These are phyloP conservation scores for Globisporangium spinosum DNA, from an alignment of 352 stramenopile species.

Conservation along the genomic window DNA sequence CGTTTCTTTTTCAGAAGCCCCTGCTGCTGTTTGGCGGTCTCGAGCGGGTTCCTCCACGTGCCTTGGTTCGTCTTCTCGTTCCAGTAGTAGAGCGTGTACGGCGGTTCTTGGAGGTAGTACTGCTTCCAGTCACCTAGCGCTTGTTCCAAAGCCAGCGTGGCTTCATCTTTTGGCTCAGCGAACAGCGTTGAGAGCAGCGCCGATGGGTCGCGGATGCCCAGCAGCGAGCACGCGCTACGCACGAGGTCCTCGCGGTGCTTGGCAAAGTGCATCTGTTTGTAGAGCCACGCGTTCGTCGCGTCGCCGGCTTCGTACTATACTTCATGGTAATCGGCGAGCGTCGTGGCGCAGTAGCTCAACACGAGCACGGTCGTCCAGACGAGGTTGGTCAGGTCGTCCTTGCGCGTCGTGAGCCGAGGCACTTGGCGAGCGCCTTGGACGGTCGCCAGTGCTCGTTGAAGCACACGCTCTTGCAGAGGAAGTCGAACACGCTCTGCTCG, in stretches of 20 bases:
- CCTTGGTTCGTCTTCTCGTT: constrained; percentile 51
- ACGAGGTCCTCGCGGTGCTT: constrained; percentile 53
- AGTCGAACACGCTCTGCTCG: constrained; percentile 31
- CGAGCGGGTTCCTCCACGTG: constrained; percentile 53
- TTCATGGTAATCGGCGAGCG: constrained; percentile 46
- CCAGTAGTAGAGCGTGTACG: constrained; percentile 66
- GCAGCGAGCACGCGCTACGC: constrained; percentile 32
- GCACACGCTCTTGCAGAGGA: constrained; percentile 35
- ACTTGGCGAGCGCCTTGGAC: constrained; percentile 42
- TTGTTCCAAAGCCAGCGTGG: constrained; percentile 20
- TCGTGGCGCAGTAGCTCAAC: constrained; percentile 35
- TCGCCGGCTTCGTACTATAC: constrained; percentile 46
- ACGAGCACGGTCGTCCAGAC: constrained; percentile 54
- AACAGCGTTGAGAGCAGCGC: constrained; percentile 44
- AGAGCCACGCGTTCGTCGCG: constrained; percentile 37
- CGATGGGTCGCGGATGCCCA: constrained; percentile 29
- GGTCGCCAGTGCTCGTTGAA: constrained; percentile 35
- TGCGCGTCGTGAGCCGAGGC: constrained; percentile 35
- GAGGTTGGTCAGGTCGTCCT: constrained; percentile 45
- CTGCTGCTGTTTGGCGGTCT: constrained; percentile 36
- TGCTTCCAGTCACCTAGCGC: constrained; percentile 51
- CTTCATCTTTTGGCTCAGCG: constrained; percentile 26
- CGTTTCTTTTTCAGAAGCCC: constrained; percentile 29
- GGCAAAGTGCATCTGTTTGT: constrained; percentile 41
- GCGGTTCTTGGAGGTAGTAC: constrained; percentile 49